Evolutionary conservation across 805 yeast species (phyloP), one percentile per base, ranked within the genome.

Genomic region (Metschnikowia shivogae): DNA sequence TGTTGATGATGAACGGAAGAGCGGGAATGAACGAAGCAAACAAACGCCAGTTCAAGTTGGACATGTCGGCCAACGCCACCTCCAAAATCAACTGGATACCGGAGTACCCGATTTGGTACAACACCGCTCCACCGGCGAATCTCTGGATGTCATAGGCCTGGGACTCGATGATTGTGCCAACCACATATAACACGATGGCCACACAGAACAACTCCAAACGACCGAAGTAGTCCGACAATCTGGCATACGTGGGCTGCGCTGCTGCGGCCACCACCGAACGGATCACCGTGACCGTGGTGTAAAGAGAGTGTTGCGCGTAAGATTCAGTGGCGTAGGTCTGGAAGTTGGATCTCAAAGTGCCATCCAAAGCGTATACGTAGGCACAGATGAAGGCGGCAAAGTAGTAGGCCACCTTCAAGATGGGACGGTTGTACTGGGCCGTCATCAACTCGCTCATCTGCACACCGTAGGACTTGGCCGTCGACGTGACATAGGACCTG

Each of bases 31-130:
- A 80, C 30, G 84, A 78, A 53, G 73, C 76, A 37, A 78, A 70
- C 54, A 85, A 72, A 69, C 93, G 79, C 85, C 89, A 82, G 60
- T 78, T 82, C 56, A 85, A 70, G 49, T 75, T 71, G 6, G 90
- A 82, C 57, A 79, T 72, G 62, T 86, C 95, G 2, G 87, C 81
- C 47, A 80, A 60, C 35, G 84, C 68, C 32, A 85, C 65, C 53
- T 80, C 73, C 30, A 83, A 60, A 39, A 81, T 62, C 43, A 85
- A 67, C 32, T 79, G 67, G 19, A 80, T 71, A 48, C 90, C 89
- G 27, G 84, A 77, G 60, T 79, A 84, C 9, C 95, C 68, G 52
- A 64, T 55, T 54, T 40, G 69, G 62, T 31, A 68, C 42, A 62
- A 51, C 26, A 83, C 80, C 1, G 84, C 74, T 53, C 88, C 89